Base-by-base conservation (phyloP, 768 basidiomycete genomes). In the Boletus pseudopeckii region DNA sequence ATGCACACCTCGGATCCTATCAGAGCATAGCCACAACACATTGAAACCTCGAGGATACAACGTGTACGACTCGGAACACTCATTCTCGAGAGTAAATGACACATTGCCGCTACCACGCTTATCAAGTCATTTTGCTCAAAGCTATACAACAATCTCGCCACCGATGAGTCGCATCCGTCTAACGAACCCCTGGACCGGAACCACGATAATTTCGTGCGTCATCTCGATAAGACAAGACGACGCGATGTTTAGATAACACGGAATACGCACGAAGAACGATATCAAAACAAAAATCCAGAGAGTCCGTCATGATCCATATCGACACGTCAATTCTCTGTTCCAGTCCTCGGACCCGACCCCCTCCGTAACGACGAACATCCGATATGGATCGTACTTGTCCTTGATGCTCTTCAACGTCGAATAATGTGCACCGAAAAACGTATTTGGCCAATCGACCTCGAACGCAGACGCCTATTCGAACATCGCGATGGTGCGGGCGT, bases 341-440 rank as follows among this genome's bases (percentile, higher is more conserved):
- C 79, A 82, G 2, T 77, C 71, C 18, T 81, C 78, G 4, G 77
- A 77, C 0, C 78, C 80, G 1, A 82, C 77, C 1, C 80, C 81
- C 20, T 69, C 64, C 0, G 63, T 53, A 17, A 81, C 76, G 6
- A 81, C 62, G 59, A 82, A 82, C 11, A 82, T 50, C 24, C 61
- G 69, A 11, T 64, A 51, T 0, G 79, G 75, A 61, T 83, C 81
- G 48, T 79, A 77, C 54, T 63, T 70, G 6, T 60, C 28, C 60
- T 82, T 81, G 63, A 82, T 77, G 1, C 51, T 56, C 56, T 71
- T 72, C 30, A 80, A 61, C 24, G 50, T 64, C 4, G 58, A 15
- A 44, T 79, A 78, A 55, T 81, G 76, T 1, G 67, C 53, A 0
- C 80, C 80, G 55, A 78, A 82, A 64, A 79, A 81, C 0, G 74